Evolutionary conservation across 192 early-diverging fungal genomes (phyloP).

Genomic region (Entomortierella parvispora): DNA sequence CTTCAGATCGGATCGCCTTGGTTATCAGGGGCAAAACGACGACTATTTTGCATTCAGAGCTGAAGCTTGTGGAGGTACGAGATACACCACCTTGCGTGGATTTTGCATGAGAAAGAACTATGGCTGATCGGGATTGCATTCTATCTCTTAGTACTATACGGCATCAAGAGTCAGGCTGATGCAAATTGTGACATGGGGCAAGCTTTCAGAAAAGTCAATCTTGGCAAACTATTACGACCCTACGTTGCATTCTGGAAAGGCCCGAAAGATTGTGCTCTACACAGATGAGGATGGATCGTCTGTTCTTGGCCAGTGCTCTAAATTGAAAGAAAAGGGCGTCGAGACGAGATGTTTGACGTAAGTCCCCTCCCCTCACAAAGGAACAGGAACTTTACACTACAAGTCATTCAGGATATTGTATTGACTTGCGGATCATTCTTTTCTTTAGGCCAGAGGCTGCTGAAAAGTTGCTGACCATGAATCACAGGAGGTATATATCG

Average conservation of each 20-base stretch:
- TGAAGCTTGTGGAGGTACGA: slow-evolving; percentile 28
- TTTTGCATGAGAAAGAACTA: neutral
- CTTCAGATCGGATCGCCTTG: slow-evolving; percentile 20
- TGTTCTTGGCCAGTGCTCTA: slow-evolving; percentile 17
- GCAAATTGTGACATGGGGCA: slow-evolving; percentile 16
- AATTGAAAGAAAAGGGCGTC: slow-evolving; percentile 26
- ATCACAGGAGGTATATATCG: slow-evolving; percentile 5
- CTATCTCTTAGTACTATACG: slow-evolving; percentile 28
- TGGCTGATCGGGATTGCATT: neutral
- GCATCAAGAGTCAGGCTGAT: slow-evolving; percentile 19
- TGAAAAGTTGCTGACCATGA: slow-evolving; percentile 12
- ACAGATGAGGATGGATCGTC: slow-evolving; percentile 15
- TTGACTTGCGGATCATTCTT: neutral
- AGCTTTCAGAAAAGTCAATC: slow-evolving; percentile 21
- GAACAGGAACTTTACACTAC: no score
- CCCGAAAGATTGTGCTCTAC: slow-evolving; percentile 22
- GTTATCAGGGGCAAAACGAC: slow-evolving; percentile 29
- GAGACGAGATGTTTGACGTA: slow-evolving; percentile 31
- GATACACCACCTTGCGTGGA: neutral
- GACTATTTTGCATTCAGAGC: slow-evolving; percentile 17
- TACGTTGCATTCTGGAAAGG: slow-evolving; percentile 8
- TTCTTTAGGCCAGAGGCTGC: slow-evolving; percentile 15
- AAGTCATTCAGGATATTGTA: no score
- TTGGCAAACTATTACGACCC: slow-evolving; percentile 26
- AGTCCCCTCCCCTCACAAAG: neutral